Base-by-base conservation (phyloP, 495 filamentous ascomycete species). In the Talaromyces borbonicus region DNA sequence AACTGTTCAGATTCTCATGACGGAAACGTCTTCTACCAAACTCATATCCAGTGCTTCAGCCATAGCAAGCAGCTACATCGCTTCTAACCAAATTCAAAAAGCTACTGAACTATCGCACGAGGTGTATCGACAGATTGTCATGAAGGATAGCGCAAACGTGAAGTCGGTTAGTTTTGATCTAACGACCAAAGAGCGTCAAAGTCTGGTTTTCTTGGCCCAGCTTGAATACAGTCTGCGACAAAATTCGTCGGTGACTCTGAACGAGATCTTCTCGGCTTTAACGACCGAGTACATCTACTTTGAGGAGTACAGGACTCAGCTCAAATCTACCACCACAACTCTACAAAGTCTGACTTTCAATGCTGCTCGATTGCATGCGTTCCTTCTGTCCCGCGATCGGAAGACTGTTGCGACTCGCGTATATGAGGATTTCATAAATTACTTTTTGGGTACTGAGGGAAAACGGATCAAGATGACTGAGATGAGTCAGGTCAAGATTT, bases 251-350 rank as follows among this genome's bases (percentile, higher is more conserved):
- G 15, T 57, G 12, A 62, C 58, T 7, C 31, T 67, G 42, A 62
- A 60, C 23, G 64, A 67, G 45, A 59, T 67, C 27, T 55, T 61
- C 43, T 59, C 64, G 1, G 47, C 58, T 8, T 46, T 67, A 24
- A 58, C 59, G 8, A 61, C 64, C 8, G 56, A 67, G 46, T 62
- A 60, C 31, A 52, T 62, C 11, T 65, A 67, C 49, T 67, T 64
- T 27, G 62, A 65, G 49, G 61, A 61, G 39, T 59, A 65, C 59
- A 54, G 62, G 27, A 55, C 38, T 43, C 50, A 50, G 8, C 53
- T 54, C 26, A 49, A 39, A 16, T 53, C 56, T 22, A 65, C 63
- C 53, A 53, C 31, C 31, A 58, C 49, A 52, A 56, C 52, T 15
- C 52, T 67, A 31, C 56, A 63, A 31, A 52, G 42, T 18, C 52